These are phyloP conservation scores for Allium sativum DNA, from an alignment of 106 monocot species.

Conservation along the genomic window DNA sequence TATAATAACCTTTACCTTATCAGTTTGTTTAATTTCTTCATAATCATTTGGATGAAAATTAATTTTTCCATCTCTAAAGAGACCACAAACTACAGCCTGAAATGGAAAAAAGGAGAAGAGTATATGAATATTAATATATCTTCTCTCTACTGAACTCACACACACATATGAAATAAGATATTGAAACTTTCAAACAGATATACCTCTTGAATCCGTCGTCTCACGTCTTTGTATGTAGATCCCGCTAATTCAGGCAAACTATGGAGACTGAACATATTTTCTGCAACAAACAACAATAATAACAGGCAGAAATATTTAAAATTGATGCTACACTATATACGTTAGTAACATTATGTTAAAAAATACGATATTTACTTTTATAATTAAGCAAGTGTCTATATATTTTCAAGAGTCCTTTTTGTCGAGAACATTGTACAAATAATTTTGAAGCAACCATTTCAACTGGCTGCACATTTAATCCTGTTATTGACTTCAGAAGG, in stretches of 20 bases:
- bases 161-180: not conserved
- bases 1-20: constrained; percentile 49
- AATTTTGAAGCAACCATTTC: constrained; percentile 91
- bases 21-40: constrained; percentile 59
- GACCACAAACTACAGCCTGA: constrained; percentile 85
- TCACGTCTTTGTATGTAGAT: constrained; percentile 49
- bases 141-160: no score
- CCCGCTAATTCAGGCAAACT: constrained; percentile 52
- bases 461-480: constrained; percentile 82
- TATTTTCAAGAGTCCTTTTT: constrained; percentile 84
- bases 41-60: constrained; percentile 82
- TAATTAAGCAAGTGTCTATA: constrained; percentile 95
- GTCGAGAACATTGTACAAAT: constrained; percentile 96
- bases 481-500: constrained; percentile 90
- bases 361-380: constrained; percentile 43
- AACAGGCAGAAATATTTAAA: not conserved
- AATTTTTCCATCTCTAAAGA: constrained; percentile 64
- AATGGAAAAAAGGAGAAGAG: constrained; percentile 13
- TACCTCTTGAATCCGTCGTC: constrained; percentile 69
- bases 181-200: constrained; percentile 6
- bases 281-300: constrained; percentile 21
- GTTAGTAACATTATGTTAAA: not conserved
- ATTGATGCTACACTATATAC: not conserved
- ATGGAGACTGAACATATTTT: constrained; percentile 85
- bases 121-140: no score